Evolutionary conservation across 1,284 basidiomycete genomes (phyloP).

Genomic region (Cutaneotrichosporon sp.): DNA sequence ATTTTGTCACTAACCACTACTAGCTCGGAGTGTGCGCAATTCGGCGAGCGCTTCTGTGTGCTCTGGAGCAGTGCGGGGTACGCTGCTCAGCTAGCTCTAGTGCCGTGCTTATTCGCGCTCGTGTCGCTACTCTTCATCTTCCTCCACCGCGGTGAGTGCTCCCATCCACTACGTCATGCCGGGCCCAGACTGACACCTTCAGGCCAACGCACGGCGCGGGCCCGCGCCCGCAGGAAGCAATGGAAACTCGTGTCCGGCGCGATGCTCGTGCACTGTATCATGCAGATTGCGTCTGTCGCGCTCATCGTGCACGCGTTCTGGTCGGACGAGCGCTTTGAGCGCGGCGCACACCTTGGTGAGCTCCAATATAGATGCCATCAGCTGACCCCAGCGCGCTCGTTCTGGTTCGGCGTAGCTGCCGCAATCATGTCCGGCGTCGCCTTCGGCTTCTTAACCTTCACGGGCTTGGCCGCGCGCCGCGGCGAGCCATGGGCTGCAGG

Average conservation of each 20-base stretch:
- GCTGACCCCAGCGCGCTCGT: slow-evolving; percentile 40
- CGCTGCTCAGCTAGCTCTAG: slow-evolving; percentile 49
- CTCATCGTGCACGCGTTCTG: slow-evolving; percentile 49
- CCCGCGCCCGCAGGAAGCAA: slow-evolving; percentile 47
- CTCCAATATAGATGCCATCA: no score
- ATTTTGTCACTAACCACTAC: slow-evolving; percentile 1
- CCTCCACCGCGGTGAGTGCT: slow-evolving; percentile 42
- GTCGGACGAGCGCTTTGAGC: slow-evolving; percentile 48
- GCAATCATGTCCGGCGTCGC: slow-evolving; percentile 42
- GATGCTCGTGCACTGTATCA: slow-evolving; percentile 48
- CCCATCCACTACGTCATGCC: not conserved
- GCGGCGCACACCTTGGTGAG: slow-evolving; percentile 44
- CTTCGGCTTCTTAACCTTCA: slow-evolving; percentile 47
- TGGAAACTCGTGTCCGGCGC: slow-evolving; percentile 54
- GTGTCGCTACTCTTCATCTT: slow-evolving; percentile 53
- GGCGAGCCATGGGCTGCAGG: slow-evolving; percentile 54
- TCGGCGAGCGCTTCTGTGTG: slow-evolving; percentile 52
- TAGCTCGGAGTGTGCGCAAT: slow-evolving; percentile 50
- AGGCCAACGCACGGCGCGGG: slow-evolving; percentile 48
- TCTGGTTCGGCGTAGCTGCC: slow-evolving; percentile 47
- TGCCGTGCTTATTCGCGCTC: slow-evolving; percentile 49
- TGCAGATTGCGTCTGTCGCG: slow-evolving; percentile 46
- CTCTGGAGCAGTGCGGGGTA: slow-evolving; percentile 50
- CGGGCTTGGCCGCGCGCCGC: slow-evolving; percentile 50
- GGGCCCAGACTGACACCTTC: slow-evolving; percentile 1